Evolutionary conservation across 768 basidiomycete species (phyloP), one percentile per base, ranked within the genome.

Genomic region (Suillus alpinus): DNA sequence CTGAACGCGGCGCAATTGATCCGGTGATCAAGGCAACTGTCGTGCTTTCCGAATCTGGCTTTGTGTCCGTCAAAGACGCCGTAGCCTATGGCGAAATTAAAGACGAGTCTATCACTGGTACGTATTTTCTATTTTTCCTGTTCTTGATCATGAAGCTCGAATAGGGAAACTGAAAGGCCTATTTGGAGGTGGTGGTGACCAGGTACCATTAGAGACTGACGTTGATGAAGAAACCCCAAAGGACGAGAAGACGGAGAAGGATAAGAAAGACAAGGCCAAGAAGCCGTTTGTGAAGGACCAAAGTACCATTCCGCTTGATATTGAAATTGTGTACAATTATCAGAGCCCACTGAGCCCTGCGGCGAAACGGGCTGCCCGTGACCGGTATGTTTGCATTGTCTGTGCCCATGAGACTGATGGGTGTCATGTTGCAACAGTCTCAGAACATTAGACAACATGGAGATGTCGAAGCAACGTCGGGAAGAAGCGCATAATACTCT

Each of bases 401-500:
- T 50, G 31, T 40, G 34, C 26, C 20, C 44, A 41, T 57, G 16
- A 59, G 6, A 26, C 20, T 53, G 26, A 43, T 59, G 67, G 2
- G 46, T 62, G 6, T 23, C 62, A 65, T 31, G 12, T 52, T 43
- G 29, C 23, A 26, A 39, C 63, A 97, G 95, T 71, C 79, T 99
- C 12, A 84, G 88, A 13, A 85, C 87, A 10, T 80, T 96, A 61
- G 92, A 96, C 65, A 72, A 78, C 7, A 86, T 89, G 58, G 95
- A 98, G 76, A 77, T 80, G 2, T 83, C 86, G 18, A 94, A 92
- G 72, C 81, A 79, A 36, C 85, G 86, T 57, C 87, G 87, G 36
- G 95, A 95, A 68, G 97, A 98, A 72, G 93, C 94, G 2, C 82
- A 89, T 34, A 99, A 99, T 75, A 80, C 83, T 29, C 85, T 99